Evolutionary conservation across 805 yeast species (phyloP), one percentile per base, ranked within the genome.

Genomic region (Wickerhamomyces ciferrii): DNA sequence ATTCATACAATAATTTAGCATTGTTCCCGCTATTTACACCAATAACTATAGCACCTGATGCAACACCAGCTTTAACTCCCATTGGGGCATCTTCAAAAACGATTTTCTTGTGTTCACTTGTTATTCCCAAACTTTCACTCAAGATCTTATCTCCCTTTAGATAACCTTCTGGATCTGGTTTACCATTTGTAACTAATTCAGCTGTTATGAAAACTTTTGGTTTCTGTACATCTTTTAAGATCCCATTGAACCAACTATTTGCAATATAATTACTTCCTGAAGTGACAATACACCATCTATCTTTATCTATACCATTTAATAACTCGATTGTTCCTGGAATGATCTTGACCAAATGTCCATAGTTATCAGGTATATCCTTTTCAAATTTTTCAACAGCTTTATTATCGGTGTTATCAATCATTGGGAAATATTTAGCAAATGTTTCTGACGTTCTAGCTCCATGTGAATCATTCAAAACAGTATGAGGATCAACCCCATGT

Each of bases 31-130:
- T 83, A 54, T 91, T 86, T 67, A 88, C 83, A 63, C 96, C 96
- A 56, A 87, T 80, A 48, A 87, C 84, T 62, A 76, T 74, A 60
- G 95, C 91, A 53, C 95, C 96, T 17, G 94, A 87, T 49, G 78
- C 87, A 60, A 83, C 79, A 66, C 96, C 96, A 35, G 96, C 95
- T 57, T 79, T 71, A 53, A 87, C 82, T 62, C 96, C 96, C 42
- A 92, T 92, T 50, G 95, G 95, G 41, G 96, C 96, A 62, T 87
- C 96, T 69, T 87, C 96, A 59, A 87, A 87, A 34, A 84, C 90
- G 42, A 87, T 81, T 38, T 70, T 71, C 57, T 68, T 72, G 46
- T 70, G 67, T 37, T 60, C 55, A n/a, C 69, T 69, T 47, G 65
- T 64, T 55, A 52, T 58, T 11, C 66, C 66, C 50, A 62, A 56